phyloP scores from a whole-genome alignment of 148 eudicot species.

The Diospyros lotus region DNA sequence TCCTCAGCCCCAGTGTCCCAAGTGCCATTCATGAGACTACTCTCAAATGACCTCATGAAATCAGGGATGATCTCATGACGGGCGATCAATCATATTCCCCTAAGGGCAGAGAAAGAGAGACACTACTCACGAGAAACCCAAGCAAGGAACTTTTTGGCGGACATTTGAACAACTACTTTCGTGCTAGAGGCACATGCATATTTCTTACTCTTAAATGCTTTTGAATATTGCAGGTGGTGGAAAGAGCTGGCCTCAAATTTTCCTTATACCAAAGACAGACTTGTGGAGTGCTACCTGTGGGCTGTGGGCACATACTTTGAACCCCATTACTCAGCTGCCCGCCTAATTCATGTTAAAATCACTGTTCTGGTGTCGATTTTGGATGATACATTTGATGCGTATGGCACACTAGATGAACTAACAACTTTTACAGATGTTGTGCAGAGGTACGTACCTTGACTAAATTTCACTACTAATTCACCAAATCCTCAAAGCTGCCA shows the following conservation, averaged over 20 bases:
- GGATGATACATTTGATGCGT: constrained; percentile 40
- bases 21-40: too few species aligned
- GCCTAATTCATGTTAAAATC: constrained; percentile 16
- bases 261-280: constrained; percentile 33
- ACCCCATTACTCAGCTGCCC: constrained; percentile 28
- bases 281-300: constrained; percentile 43
- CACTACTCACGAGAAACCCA: background rate
- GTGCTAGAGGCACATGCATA: background rate
- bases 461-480: background rate
- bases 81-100: background rate
- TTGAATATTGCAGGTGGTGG: constrained; percentile 42
- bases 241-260: constrained; percentile 14
- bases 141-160: background rate
- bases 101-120: background rate
- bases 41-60: too few species aligned
- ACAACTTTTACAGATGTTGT: constrained; percentile 28
- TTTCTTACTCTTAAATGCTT: background rate
- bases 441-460: constrained; percentile 24
- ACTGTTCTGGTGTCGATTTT: constrained; percentile 17
- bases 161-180: too few species aligned
- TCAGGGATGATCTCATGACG: too few species aligned
- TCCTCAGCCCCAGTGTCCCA: too few species aligned
- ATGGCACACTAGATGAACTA: constrained; percentile 32
- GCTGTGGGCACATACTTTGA: constrained; percentile 23
- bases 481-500: background rate